phyloP scores from a whole-genome alignment of 495 filamentous ascomycete genomes.

The Penicillium malachiteum region DNA sequence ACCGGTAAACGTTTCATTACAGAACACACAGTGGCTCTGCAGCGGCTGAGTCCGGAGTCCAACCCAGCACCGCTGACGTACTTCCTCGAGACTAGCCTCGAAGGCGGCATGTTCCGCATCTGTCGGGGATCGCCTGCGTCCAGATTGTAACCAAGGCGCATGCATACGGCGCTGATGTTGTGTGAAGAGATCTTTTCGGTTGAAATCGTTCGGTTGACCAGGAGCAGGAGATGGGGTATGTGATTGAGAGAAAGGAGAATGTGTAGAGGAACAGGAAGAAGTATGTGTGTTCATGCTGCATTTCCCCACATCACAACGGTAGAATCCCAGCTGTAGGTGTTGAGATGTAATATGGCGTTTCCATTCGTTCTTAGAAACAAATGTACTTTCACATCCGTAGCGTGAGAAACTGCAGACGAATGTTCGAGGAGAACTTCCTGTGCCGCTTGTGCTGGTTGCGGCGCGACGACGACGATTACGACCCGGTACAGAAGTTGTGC shows the following conservation, averaged over 20 bases:
- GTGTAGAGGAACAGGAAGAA: constrained; percentile 10
- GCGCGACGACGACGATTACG: constrained; percentile 11
- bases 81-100: constrained; percentile 30
- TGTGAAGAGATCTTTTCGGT: constrained; percentile 90
- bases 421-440: constrained; percentile 51
- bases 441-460: constrained; percentile 9
- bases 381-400: constrained; percentile 82
- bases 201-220: constrained; percentile 65
- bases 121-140: constrained; percentile 32
- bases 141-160: constrained; percentile 41
- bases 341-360: constrained; percentile 84
- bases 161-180: constrained; percentile 97
- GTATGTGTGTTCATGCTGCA: constrained; percentile 44
- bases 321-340: constrained; percentile 77
- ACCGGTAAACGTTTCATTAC: constrained; percentile 59
- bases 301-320: constrained; percentile 69
- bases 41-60: constrained; percentile 60
- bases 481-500: constrained; percentile 9
- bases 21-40: constrained; percentile 68
- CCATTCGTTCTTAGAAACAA: constrained; percentile 96
- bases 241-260: constrained; percentile 10
- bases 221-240: background rate
- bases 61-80: constrained; percentile 54
- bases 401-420: constrained; percentile 80
- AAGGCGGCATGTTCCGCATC: constrained; percentile 35